Evolutionary conservation across 805 yeast genomes (phyloP).

Genomic region (Yarrowia hollandica): DNA sequence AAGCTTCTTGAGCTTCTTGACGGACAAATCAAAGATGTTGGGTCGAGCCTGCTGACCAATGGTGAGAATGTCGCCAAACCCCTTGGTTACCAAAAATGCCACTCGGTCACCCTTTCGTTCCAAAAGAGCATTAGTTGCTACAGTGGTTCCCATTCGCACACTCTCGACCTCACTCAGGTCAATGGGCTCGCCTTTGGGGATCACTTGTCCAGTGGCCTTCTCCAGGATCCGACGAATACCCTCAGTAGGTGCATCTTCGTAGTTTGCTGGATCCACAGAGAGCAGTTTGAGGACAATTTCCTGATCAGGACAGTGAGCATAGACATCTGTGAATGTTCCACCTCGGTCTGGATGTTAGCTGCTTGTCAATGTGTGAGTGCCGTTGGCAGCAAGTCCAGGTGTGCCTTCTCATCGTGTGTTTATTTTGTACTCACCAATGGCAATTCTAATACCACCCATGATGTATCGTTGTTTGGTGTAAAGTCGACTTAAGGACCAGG

Average conservation of each 20-base stretch:
- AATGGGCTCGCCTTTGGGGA: conserved; percentile 61
- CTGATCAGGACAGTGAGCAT: conserved; percentile 52
- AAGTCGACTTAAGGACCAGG: background rate
- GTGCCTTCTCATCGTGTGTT: too few relatives aligned
- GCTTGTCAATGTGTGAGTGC: too few relatives aligned
- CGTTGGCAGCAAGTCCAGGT: too few relatives aligned
- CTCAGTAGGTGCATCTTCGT: conserved; percentile 88
- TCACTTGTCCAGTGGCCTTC: conserved; percentile 51
- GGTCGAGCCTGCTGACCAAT: conserved; percentile 96
- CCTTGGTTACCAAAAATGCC: conserved; percentile 82
- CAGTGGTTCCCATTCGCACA: conserved; percentile 90
- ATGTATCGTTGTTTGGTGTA: background rate
- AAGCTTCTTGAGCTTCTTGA: conserved; percentile 66
- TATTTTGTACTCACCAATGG: conserved; percentile 21
- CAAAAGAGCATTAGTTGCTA: conserved; percentile 90
- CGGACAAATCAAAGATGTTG: conserved; percentile 77
- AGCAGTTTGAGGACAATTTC: conserved; percentile 68
- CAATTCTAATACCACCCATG: conserved; percentile 26
- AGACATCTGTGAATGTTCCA: conserved; percentile 89
- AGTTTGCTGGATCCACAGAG: conserved; percentile 86
- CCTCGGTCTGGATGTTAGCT: conserved; percentile 51
- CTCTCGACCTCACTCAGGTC: conserved; percentile 57
- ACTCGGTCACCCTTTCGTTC: conserved; percentile 91
- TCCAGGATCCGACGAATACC: conserved; percentile 82
- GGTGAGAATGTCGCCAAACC: conserved; percentile 75